Evolutionary conservation across 345 rosid genomes (phyloP), one percentile per base, ranked within the genome.

Genomic region (Eucalyptus erythrocorys): DNA sequence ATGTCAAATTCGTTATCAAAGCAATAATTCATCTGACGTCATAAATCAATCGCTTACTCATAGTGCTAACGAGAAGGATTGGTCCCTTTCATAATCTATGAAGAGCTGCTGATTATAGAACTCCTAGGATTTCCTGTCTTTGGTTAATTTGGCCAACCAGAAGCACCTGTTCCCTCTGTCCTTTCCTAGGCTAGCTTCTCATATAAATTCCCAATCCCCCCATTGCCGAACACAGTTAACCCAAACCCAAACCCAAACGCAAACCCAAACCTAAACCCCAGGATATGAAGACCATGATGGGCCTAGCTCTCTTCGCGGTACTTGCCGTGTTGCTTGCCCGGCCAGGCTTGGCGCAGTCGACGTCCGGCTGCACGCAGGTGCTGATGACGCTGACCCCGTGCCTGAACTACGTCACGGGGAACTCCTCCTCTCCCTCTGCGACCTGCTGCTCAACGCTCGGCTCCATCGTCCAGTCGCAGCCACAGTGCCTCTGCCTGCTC

Each of bases 391-490:
- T 92, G 42, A 76, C 92, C 15, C 95, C 95, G 0, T 93, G 95
- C 89, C 90, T 92, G 30, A 91, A 89, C 87, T 93, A 91, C 53
- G 92, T 92, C 12, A 88, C 89, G 2, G 93, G 95, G 37, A 93
- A 90, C 76, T 90, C 94, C 81, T 88, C 95, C 19, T 49, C 91
- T 49, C 96, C 96, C 8, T 61, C 94, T 13, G 89, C 94, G 10
- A 90, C 93, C n/a, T 94, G 95, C 93, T 94, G 96, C 92, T 91
- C 95, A 4, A 91, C 90, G 87, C 93, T 94, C 5, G 87, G 91
- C 22, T 86, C 71, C 37, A 89, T 94, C 10, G 94, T 93, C 87
- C 91, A 92, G 86, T 86, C 91, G 3, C 94, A 88, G 90, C 96
- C 95, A 0, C 90, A 55, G 82, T 94, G 95, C 87, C 95, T 94